Base-by-base conservation (phyloP, 331 rosid species). In the Telfairia occidentalis region DNA sequence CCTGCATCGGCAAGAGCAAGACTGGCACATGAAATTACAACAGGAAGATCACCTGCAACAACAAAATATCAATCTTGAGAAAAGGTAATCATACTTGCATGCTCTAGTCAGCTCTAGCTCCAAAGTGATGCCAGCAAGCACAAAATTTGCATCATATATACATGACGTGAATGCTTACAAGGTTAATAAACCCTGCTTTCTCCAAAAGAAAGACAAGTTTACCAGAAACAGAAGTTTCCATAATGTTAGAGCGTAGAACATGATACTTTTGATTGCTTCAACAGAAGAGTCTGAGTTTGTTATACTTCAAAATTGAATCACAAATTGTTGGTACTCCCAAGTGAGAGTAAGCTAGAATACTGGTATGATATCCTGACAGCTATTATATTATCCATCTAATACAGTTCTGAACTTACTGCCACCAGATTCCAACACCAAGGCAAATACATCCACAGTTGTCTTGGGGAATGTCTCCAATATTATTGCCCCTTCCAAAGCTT, bases 1-100 rank as follows among this genome's bases (percentile, higher is more conserved):
- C 99, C 99, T 1, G 97, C 99, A 88, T 95, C 99, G n/a, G 97
- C 97, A 76, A 92, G 86, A 76, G 97, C 99, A 85, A 95, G 96
- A 81, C 97, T 92, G 69, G 99, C 99, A 78, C 97, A 92, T 49
- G 99, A 92, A 84, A 95, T 92, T 49, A 95, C 83, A 61, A 92
- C 97, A 58, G 96, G 96, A 32, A 95, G 92, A 85, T 95, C 97
- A 83, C 97, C 97, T 95, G 84, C 77, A 40, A 69, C 58, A 64
- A 79, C 29, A 76, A 46, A 60, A 35, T 40, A 29, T 38, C 35
- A 75, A 70, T 46, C 16, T 28, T 26, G 13, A 24, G 53, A 42
- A 67, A 23, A 10, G 73, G 52, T 65, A 64, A 21, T 16, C 28
- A 19, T n/a, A 34, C 28, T 37, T 37, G 32, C n/a, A 65, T 38